Conservation (phyloP, 169 alveolate genomes). For the Amoebophrya sp. region DNA sequence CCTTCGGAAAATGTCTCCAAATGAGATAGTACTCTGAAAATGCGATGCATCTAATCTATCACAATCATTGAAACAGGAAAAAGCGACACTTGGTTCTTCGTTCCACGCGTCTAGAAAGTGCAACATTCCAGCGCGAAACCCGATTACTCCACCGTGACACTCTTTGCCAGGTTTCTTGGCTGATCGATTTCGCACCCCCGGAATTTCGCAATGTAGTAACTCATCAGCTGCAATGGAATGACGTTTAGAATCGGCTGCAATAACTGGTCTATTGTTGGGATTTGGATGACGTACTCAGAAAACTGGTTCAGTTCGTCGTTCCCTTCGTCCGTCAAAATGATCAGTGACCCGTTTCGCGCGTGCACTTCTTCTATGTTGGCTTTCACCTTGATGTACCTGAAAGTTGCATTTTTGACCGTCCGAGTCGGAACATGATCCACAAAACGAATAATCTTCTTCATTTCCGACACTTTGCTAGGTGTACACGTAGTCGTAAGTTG, state of each 20-base stretch:
- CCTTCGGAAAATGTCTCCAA: too few species aligned
- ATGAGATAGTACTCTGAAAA: too few species aligned
- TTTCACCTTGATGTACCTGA: constrained; percentile 35
- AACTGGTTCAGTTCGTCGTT: constrained; percentile 43
- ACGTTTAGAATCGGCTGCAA: constrained; percentile 51
- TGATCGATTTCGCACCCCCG: constrained; percentile 55
- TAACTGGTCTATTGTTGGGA: constrained; percentile 46
- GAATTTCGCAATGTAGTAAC: constrained; percentile 49
- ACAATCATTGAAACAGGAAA: too few species aligned
- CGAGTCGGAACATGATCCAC: too few species aligned
- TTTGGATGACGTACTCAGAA: constrained; percentile 43
- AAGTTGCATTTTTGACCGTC: not conserved
- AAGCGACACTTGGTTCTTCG: too few species aligned
- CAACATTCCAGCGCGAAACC: too few species aligned
- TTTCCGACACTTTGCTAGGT: too few species aligned
- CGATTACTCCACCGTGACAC: constrained; percentile 61
- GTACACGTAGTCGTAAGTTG: too few species aligned
- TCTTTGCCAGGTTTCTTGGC: constrained; percentile 72
- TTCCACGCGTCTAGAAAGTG: too few species aligned
- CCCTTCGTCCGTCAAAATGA: constrained; percentile 65
- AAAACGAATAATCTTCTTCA: too few species aligned
- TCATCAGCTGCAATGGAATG: constrained; percentile 53
- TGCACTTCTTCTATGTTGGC: constrained; percentile 58
- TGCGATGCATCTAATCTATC: too few species aligned
- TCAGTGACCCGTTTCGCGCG: constrained; percentile 65